Base-by-base conservation (phyloP, 1,139 yeast genomes). In the Wickerhamiella pararugosa region DNA sequence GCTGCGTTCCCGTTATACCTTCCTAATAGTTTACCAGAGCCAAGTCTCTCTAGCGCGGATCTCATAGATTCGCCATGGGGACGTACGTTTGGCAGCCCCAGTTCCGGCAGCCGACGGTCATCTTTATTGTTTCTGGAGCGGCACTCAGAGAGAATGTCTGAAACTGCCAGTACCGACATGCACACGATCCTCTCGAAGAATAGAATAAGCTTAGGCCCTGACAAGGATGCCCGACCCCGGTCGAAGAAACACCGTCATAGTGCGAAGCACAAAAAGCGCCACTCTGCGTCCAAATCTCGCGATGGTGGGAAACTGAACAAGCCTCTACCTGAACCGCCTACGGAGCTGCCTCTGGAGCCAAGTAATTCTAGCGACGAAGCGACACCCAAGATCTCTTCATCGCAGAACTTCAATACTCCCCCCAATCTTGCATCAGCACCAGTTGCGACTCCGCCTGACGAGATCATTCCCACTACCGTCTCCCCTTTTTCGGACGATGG, bases 401-500 rank as follows among this genome's bases (percentile, higher is more conserved):
- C 38, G 21, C 38, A 36, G 28, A 25, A 11, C 5, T 25, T 27
- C 21, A 32, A 7, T 26, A 27, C 31, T 4, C 29, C 31, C 1
- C 11, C 30, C 21, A 28, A 27, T 4, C 11, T 29, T 10, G 7
- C 26, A 15, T 25, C 36, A n/a, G 11, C 34, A 25, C 28, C 10
- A 28, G 31, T 11, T 25, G n/a, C 21, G 6, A 35, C 9, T 25
- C 37, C 31, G 3, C 30, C 25, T 5, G 6, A 6, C 7, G 10
- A 27, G 25, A 25, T 11, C n/a, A 27, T 25, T 6, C 29, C 8
- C 8, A 29, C 8, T 25, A 25, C 15, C 11, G n/a, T 7, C 6
- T 25, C 33, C 6, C 25, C 15, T 4, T 31, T 25, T 7, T 15
- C 32, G 7, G 36, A 37, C 21, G 47, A 42, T 2, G 55, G 55